Evolutionary conservation across 306 rosid species (phyloP), one percentile per base, ranked within the genome.

Genomic region (Citrullus colocynthis): DNA sequence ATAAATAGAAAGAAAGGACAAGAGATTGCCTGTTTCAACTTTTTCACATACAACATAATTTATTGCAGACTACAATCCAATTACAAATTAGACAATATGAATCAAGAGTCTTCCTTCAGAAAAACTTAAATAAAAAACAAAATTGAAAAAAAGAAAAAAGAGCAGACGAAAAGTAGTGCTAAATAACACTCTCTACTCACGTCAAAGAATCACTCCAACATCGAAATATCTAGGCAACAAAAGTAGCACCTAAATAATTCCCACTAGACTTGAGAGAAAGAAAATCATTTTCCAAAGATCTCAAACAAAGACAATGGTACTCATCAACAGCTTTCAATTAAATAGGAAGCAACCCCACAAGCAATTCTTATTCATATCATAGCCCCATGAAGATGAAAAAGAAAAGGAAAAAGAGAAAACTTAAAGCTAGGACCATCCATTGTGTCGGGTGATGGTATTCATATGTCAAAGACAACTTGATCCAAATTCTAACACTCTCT

Each of bases 371-470:
- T 20, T 28, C 52, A 67, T 51, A 30, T 55, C 74, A 69, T 49
- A 76, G 61, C 75, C 15, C 36, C 48, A 52, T 51, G 5, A 21
- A 82, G 71, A 80, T 62, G 51, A 61, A 24, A 63, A 62, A 32
- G 8, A 65, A 39, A 20, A 65, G 17, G 2, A 64, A 62, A 32
- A 39, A 56, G 74, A 18, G 71, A 63, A 60, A 69, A 58, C 51
- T 45, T 67, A 37, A 66, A 41, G 17, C 57, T 79, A 79, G 84
- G 82, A 81, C 86, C 85, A 72, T 77, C 80, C 73, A 58, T 21
- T 77, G 66, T 85, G 83, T 81, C 61, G 82, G 88, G 76, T 37
- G 78, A 64, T 20, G 64, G 74, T 9, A 71, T 76, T 72, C 59
- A 72, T 48, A 48, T 72, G 58, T 24, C 42, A 55, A n/a, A 44